Base-by-base conservation (phyloP, 306 rosid genomes). In the Cucumis melo region DNA sequence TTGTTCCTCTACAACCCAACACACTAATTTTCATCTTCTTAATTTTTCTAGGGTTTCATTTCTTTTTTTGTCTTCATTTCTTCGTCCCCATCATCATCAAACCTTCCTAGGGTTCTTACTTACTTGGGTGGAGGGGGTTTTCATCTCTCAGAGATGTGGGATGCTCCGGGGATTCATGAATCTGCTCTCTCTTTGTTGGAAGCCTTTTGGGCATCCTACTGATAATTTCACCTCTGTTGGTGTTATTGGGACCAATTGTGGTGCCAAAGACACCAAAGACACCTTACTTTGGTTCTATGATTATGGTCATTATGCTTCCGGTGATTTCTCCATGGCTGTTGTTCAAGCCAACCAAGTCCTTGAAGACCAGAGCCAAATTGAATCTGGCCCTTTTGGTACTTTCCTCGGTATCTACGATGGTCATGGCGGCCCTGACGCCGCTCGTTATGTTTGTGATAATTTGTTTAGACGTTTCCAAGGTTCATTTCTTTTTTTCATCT, bases 391-490 rank as follows among this genome's bases (percentile, higher is more conserved):
- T 4, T 83, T 86, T 23, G 98, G 98, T 10, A 85, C 98, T 46
- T 92, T 90, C 73, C 84, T 92, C 48, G 98, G 98, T n/a, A 86
- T 92, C 63, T 90, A 90, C 66, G 98, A 92, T 60, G 98, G 98
- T 24, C 98, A 92, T 75, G 96, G 96, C 17, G 98, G 98, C 36
- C 89, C 92, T 19, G 92, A 90, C 13, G 86, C 94, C 0, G 82
- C 98, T 7, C 88, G 92, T n/a, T 92, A 81, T 46, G 96, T 92
- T 5, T 92, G 96, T 53, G 96, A 92, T 61, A 81, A 92, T 84
- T 80, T 92, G 81, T 90, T 86, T 78, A 82, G 79, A 27, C 87
- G 89, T 78, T 89, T 92, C 54, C 90, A 84, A 89, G 98, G 98
- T 92, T 85, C 81, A 27, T 6, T 17, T 75, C 62, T 70, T n/a